phyloP scores from a whole-genome alignment of 2,329 filamentous ascomycete genomes.

The Falciphora oryzae region DNA sequence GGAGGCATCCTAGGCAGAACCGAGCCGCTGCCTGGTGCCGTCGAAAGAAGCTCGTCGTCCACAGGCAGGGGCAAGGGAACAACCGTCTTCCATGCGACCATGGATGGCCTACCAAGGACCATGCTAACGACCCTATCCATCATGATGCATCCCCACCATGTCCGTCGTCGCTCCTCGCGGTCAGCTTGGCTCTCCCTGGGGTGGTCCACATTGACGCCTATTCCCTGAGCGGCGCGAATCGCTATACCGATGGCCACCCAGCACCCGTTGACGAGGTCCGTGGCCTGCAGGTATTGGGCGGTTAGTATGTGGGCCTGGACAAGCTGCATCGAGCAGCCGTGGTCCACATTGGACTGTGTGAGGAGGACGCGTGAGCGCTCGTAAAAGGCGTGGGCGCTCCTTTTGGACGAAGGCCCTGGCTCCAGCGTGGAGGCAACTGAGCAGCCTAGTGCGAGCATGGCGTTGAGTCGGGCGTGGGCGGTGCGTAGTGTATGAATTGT shows the following conservation, averaged over 20 bases:
- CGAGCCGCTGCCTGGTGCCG: slow-evolving; percentile 1
- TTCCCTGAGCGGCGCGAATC: slow-evolving; percentile 17
- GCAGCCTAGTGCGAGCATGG: slow-evolving; percentile 10
- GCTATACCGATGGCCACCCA: slow-evolving; percentile 11
- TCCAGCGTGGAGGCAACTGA: neutral
- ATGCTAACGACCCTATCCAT: slow-evolving; percentile 7
- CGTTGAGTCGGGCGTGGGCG: slow-evolving; percentile 10
- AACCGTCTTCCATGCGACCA: slow-evolving; percentile 8
- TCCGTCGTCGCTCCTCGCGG: slow-evolving; percentile 7
- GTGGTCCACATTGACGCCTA: slow-evolving; percentile 18
- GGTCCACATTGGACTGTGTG: slow-evolving; percentile 6
- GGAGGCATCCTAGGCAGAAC: neutral
- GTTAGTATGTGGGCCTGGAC: slow-evolving; percentile 10
- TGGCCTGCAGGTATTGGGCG: slow-evolving; percentile 9
- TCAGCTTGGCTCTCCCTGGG: slow-evolving; percentile 4
- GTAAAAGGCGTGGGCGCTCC: slow-evolving; percentile 7
- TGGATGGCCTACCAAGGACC: slow-evolving; percentile 6
- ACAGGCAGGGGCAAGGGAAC: slow-evolving; percentile 6
- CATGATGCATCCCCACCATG: slow-evolving; percentile 9
- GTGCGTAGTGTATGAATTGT: slow-evolving; percentile 6
- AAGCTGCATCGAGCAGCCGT: slow-evolving; percentile 8
- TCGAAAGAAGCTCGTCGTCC: slow-evolving; percentile 3
- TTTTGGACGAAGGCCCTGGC: slow-evolving; percentile 1
- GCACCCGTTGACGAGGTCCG: slow-evolving; percentile 10
- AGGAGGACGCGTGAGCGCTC: slow-evolving; percentile 8